Evolutionary conservation across 2,329 filamentous ascomycete genomes (phyloP), one percentile per base, ranked within the genome.

Genomic region (Trichoderma sp.): DNA sequence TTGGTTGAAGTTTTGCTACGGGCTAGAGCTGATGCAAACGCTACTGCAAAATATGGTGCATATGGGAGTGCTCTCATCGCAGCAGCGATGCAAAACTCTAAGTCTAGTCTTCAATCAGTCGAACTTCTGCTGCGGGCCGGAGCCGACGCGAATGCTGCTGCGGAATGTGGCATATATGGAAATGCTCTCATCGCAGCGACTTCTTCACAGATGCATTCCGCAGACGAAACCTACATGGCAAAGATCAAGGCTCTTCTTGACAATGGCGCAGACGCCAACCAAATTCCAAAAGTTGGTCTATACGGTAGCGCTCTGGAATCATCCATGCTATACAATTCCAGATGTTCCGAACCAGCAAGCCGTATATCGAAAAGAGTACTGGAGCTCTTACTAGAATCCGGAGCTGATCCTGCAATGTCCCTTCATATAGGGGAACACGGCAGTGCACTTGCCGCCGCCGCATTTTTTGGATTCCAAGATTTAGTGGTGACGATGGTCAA

Each of bases 381-480:
- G 14, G 68, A 37, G 18, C 8, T 69, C 24, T 14, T 69, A 5
- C 8, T 69, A 5, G 4, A 55, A 11, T 26, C 54, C 18, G 63
- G 68, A 5, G 68, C 55, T 14, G 28, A 69, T 30, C 52, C 63
- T 13, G 61, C 60, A 1, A 46, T 14, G 24, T 1, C 21, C 18
- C 16, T 26, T 0, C 5, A 28, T 14, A 5, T n/a, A 1, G 61
- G 68, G 21, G 5, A 8, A 0, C 18, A 66, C 26, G 68, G 68
- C 26, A 69, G 68, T 4, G 68, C 68, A 21, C 63, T 69, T 14
- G 61, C 68, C 0, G 55, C 61, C 6, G 68, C 61, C 10, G 67
- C 67, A 24, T 59, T n/a, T 14, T 26, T 1, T 13, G 67, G 59
- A 0, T 1, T 18, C 4, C 51, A 49, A 34, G 51, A 59, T 1